These are phyloP conservation scores for Sporisorium exsertum DNA, from an alignment of 1,284 basidiomycete species.

Conservation along the genomic window DNA sequence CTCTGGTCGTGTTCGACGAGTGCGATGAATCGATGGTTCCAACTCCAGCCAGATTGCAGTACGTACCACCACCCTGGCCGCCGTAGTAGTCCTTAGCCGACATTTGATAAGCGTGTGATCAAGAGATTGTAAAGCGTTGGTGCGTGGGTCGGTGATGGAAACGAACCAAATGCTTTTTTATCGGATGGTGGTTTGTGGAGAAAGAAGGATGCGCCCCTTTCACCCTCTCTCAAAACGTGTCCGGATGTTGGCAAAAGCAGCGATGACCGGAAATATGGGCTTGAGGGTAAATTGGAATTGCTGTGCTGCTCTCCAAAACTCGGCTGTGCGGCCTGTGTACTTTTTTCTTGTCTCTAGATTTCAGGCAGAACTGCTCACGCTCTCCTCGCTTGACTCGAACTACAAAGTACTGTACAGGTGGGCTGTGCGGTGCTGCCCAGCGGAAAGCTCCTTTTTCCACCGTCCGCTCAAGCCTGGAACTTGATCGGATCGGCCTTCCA, in stretches of 20 bases:
- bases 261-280: too few species aligned
- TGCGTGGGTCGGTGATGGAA: too few species aligned
- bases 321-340: too few species aligned
- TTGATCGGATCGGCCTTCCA: background rate
- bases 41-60: conserved; percentile 11
- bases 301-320: too few species aligned
- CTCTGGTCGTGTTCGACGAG: background rate
- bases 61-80: conserved; percentile 48
- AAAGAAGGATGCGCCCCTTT: background rate
- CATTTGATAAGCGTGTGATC: conserved; percentile 22
- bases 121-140: background rate
- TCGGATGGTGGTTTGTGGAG: conserved; percentile 15
- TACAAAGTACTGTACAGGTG: background rate
- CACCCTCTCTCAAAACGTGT: background rate
- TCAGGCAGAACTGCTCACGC: background rate
- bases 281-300: too few species aligned
- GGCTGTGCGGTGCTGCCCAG: background rate
- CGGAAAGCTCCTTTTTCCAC: too few species aligned
- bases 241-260: background rate
- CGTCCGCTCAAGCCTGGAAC: background rate
- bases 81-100: conserved; percentile 59
- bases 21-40: conserved; percentile 2
- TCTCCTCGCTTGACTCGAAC: too few species aligned
- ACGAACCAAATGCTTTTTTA: background rate
- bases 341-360: background rate